These are phyloP conservation scores for Venustampulla echinocandica DNA, from an alignment of 495 filamentous ascomycete species.

Conservation along the genomic window DNA sequence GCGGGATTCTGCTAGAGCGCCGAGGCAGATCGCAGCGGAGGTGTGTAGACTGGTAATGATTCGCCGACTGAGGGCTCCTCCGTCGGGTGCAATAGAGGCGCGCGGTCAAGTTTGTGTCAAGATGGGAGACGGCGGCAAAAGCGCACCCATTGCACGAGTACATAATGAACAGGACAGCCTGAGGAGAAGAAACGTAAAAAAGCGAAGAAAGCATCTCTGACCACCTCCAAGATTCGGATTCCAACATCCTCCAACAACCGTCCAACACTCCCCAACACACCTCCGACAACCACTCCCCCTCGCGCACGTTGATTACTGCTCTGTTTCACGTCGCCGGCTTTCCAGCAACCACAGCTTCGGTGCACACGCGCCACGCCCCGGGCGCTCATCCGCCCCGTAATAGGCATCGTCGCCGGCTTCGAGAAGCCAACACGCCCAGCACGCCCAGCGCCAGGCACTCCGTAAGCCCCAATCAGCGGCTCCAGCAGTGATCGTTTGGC, in stretches of 20 bases:
- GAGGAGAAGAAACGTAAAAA: too few relatives aligned
- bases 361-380: background rate
- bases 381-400: background rate
- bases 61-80: background rate
- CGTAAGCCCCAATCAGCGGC: too few relatives aligned
- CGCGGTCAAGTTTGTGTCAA: background rate
- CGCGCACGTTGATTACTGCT: too few relatives aligned
- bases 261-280: background rate
- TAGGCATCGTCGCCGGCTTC: background rate
- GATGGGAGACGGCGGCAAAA: background rate
- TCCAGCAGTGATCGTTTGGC: too few relatives aligned
- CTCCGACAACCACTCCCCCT: background rate
- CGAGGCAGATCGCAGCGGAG: background rate
- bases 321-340: too few relatives aligned
- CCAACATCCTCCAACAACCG: background rate
- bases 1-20: constrained; percentile 11
- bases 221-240: background rate
- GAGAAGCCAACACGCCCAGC: background rate
- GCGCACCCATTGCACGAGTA: background rate
- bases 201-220: background rate
- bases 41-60: too few relatives aligned
- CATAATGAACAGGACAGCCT: background rate
- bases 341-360: background rate
- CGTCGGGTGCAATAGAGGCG: background rate
- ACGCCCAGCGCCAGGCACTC: background rate